phyloP scores from a whole-genome alignment of 1,284 basidiomycete genomes.

The Puccinia coronata region DNA sequence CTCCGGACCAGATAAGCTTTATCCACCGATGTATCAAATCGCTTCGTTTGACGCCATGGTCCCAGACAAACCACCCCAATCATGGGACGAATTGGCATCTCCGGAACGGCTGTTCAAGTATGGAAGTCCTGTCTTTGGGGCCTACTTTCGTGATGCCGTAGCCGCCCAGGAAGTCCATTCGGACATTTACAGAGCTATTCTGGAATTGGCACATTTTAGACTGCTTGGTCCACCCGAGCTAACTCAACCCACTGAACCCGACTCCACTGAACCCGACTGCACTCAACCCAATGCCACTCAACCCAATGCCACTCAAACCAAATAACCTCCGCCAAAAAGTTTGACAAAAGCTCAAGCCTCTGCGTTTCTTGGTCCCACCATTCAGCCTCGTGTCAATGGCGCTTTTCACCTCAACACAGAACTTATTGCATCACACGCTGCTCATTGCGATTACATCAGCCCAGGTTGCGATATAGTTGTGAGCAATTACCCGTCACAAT shows the following conservation, averaged over 20 bases:
- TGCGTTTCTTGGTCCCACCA: slow-evolving; percentile 1
- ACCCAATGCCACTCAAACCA: no score
- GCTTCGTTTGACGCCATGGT: slow-evolving; percentile 18
- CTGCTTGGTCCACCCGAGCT: neutral
- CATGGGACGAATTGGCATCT: slow-evolving; percentile 1
- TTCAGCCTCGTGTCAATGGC: neutral
- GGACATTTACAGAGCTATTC: neutral
- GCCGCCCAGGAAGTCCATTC: neutral
- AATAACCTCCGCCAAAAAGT: no score
- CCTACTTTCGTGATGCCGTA: neutral
- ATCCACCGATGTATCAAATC: slow-evolving; percentile 6
- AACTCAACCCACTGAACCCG: neutral
- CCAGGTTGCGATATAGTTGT: neutral
- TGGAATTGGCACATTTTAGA: neutral
- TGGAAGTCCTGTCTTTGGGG: neutral
- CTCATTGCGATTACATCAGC: neutral
- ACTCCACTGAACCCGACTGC: no score
- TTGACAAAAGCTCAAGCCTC: neutral
- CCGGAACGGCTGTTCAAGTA: slow-evolving; percentile 18
- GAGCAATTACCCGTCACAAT: slow-evolving; percentile 12
- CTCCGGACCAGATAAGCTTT: neutral
- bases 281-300: no score
- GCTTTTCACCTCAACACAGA: neutral
- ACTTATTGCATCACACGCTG: neutral
- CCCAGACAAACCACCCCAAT: neutral